Base-by-base conservation (phyloP, 1,284 basidiomycete genomes). In the Microbotryum lychnidis-dioicae region DNA sequence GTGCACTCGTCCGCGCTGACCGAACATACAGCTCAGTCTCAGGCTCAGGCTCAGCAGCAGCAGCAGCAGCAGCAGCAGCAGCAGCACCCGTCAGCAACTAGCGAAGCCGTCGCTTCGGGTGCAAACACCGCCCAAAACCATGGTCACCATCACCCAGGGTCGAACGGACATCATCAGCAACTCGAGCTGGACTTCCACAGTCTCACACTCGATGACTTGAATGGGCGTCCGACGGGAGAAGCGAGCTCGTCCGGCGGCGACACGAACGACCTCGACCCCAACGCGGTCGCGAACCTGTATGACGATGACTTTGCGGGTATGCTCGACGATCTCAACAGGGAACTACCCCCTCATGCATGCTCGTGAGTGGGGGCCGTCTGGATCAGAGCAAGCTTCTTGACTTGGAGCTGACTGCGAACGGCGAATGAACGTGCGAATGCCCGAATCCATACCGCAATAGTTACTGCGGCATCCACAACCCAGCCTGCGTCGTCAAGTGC, bases 391-490 rank as follows among this genome's bases (percentile, higher is more conserved):
- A n/a, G 6, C 18, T 4, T 14, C 20, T 16, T 27, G 31, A n/a
- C 21, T 18, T 33, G 29, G 25, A 25, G 42, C 54, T 55, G 54
- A 44, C 54, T 25, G 27, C 14, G 46, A 42, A 23, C 8, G 10
- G 16, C n/a, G 37, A 42, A 42, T 18, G 37, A 42, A 42, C 37
- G 37, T 16, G 18, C 20, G 23, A 20, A 51, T 1, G 27, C 6
- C 0, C 27, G 49, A 52, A 18, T 21, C 2, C 5, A 6, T 9
- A 23, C 33, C n/a, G 10, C 3, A 29, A 50, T 66, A 94, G 91
- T 73, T 98, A 99, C 75, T 99, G 94, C 73, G 94, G 94, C n/a
- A 96, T 98, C 56, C 93, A 97, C 76, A 94, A 91, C 59, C 91
- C 94, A 2, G 87, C 91, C 5, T 94, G 91, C 57, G 96, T 98